phyloP scores from a whole-genome alignment of 495 filamentous ascomycete genomes.

The Penicillium paradoxum region DNA sequence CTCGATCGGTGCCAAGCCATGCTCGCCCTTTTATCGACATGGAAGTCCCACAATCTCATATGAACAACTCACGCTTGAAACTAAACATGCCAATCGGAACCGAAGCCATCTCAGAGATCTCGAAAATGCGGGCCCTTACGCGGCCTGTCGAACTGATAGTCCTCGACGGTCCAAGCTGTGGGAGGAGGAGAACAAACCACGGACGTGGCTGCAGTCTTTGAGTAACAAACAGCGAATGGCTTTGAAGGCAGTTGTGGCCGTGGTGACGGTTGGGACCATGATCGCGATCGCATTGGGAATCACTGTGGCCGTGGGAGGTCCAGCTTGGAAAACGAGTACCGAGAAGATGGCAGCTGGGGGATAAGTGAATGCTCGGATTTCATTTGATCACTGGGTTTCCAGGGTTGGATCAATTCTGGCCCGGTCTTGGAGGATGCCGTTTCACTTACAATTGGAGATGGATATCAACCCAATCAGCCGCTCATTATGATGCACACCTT shows the following conservation, averaged over 20 bases:
- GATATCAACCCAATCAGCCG: neutral
- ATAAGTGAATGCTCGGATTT: constrained; percentile 7
- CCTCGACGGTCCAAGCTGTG: constrained; percentile 41
- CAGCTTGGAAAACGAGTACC: constrained; percentile 46
- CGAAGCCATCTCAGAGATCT: constrained; percentile 23
- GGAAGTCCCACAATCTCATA: constrained; percentile 45
- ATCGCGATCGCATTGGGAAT: constrained; percentile 61
- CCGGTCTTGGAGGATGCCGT: neutral
- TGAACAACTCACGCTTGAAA: constrained; percentile 37
- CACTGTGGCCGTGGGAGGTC: constrained; percentile 54
- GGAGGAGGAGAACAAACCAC: constrained; percentile 28
- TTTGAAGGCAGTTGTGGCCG: constrained; percentile 49
- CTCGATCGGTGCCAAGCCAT: constrained; percentile 44
- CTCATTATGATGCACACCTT: neutral
- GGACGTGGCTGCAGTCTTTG: constrained; percentile 36
- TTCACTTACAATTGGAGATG: neutral
- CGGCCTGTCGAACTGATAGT: constrained; percentile 12
- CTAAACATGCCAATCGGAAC: constrained; percentile 25
- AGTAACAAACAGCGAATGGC: constrained; percentile 46
- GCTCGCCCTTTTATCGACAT: constrained; percentile 58
- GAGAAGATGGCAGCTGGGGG: constrained; percentile 21
- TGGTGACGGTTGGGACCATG: constrained; percentile 54
- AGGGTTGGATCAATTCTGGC: neutral
- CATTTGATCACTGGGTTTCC: neutral
- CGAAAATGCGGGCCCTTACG: constrained; percentile 27